A percentile compares a stretch with the other conserved stretches of the same genome.
Conservation (phyloP, 352 stramenopile species). For the Phytophthora kernoviae region DNA sequence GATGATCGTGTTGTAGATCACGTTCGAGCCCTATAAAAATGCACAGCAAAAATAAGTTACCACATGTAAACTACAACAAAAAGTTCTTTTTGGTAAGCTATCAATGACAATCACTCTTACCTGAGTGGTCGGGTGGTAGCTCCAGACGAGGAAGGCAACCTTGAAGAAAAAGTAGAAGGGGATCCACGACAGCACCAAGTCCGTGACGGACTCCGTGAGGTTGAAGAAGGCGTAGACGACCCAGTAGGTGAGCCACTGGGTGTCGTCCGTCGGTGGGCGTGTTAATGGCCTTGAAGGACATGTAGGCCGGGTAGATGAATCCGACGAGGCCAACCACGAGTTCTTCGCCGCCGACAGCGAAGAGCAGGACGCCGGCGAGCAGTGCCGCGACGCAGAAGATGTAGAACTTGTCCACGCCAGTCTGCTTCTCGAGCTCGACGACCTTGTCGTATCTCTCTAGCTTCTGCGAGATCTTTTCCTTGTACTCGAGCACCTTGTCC, state of each 20-base stretch:
- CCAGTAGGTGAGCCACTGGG: constrained; percentile 92
- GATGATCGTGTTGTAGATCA: constrained; percentile 86
- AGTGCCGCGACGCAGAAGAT: constrained; percentile 62
- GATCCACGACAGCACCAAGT: constrained; percentile 84
- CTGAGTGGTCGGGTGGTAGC: constrained; percentile 78
- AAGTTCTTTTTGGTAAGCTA: neutral
- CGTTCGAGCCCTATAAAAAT: constrained; percentile 58
- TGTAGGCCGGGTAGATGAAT: constrained; percentile 90
- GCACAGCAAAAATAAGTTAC: neutral
- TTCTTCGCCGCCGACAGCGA: constrained; percentile 77
- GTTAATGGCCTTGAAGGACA: constrained; percentile 90
- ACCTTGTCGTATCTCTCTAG: constrained; percentile 86
- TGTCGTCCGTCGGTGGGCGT: constrained; percentile 77
- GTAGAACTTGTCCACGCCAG: constrained; percentile 89
- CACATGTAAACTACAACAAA: neutral
- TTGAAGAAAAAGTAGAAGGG: constrained; percentile 91
- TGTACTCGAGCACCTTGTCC: constrained; percentile 87
- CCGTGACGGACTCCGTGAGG: constrained; percentile 91
- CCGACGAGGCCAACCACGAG: constrained; percentile 84
- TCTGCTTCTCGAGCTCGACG: constrained; percentile 85
- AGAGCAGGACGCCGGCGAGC: constrained; percentile 69
- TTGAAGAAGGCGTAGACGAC: constrained; percentile 97
- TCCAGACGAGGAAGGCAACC: constrained; percentile 87
- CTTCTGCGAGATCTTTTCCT: constrained; percentile 80
- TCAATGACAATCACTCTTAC: no score